phyloP scores from a whole-genome alignment of 2,329 filamentous ascomycete genomes.

The Cryphonectria radicalis region DNA sequence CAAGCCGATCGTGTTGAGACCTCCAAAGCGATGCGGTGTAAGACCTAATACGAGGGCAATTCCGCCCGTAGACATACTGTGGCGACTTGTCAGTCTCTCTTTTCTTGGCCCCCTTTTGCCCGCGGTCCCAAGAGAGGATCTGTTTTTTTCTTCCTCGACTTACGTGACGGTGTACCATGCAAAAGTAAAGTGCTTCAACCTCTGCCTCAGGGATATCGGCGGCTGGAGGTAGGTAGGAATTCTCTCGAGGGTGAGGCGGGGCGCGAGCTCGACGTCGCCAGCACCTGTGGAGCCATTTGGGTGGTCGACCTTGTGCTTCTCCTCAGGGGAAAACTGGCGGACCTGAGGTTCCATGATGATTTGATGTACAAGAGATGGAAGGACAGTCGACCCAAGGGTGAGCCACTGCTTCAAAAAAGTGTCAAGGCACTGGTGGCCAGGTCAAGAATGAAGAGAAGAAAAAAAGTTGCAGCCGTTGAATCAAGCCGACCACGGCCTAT shows the following conservation, averaged over 20 bases:
- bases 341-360: slow-evolving; percentile 21
- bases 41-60: slow-evolving; percentile 36
- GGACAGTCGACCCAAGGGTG: background rate
- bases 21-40: slow-evolving; percentile 46
- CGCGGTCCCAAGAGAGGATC: background rate
- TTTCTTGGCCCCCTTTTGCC: background rate
- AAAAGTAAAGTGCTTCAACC: slow-evolving; percentile 40
- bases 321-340: slow-evolving; percentile 19
- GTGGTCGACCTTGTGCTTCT: slow-evolving; percentile 17
- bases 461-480: background rate
- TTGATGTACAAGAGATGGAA: background rate
- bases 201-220: slow-evolving; percentile 35
- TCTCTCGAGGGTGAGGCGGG: slow-evolving; percentile 32
- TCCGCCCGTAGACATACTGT: slow-evolving; percentile 39
- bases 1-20: slow-evolving; percentile 55
- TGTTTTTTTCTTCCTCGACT: slow-evolving; percentile 10
- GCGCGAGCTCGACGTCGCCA: slow-evolving; percentile 5
- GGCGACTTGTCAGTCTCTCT: background rate
- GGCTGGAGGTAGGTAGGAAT: slow-evolving; percentile 39
- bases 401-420: background rate
- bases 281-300: slow-evolving; percentile 13
- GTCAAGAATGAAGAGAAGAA: background rate
- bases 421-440: background rate
- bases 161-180: slow-evolving; percentile 42
- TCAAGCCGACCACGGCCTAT: background rate